phyloP scores from a whole-genome alignment of 106 monocot species.

The Alisma plantagoaquatica region DNA sequence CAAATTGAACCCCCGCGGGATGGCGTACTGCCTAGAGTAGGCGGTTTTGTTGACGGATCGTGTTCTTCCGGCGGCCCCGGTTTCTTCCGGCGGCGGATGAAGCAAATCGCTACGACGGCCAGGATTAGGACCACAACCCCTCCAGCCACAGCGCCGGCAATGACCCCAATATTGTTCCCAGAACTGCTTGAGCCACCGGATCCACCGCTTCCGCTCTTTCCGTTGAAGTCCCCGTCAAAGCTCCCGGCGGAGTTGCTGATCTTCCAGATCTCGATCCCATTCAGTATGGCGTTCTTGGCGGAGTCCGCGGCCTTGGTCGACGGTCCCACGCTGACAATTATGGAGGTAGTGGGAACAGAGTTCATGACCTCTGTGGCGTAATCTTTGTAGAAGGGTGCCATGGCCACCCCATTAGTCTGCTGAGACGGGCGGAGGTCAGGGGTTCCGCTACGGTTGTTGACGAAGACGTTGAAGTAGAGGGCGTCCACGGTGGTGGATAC shows the following conservation, averaged over 20 bases:
- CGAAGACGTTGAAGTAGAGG: conserved; percentile 17
- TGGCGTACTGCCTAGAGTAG: too few species aligned
- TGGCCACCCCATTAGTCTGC: not conserved
- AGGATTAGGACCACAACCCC: not conserved
- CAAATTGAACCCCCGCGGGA: too few species aligned
- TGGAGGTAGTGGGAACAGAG: not conserved
- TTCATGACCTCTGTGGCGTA: not conserved
- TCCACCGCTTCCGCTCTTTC: too few species aligned
- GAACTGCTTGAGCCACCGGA: too few species aligned
- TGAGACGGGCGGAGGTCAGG: not conserved
- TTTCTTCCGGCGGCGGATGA: not conserved
- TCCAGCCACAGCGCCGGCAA: conserved; percentile 1
- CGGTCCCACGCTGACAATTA: conserved; percentile 8
- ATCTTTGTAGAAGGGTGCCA: conserved; percentile 3
- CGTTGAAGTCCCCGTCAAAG: not conserved
- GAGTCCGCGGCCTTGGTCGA: not conserved
- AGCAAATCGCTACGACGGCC: not conserved
- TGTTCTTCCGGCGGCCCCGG: not conserved
- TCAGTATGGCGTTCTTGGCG: conserved; percentile 5
- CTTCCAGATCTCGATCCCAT: conserved; percentile 19
- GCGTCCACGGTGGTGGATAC: not conserved
- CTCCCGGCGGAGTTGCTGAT: not conserved
- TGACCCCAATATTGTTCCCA: not conserved
- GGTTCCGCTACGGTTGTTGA: not conserved
- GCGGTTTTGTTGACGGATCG: too few species aligned